Percentiles rank a stretch among this genome's conserved stretches.
These are phyloP conservation scores for Phialophora macrospora DNA, from an alignment of 2,329 filamentous ascomycete genomes.

Conservation along the genomic window DNA sequence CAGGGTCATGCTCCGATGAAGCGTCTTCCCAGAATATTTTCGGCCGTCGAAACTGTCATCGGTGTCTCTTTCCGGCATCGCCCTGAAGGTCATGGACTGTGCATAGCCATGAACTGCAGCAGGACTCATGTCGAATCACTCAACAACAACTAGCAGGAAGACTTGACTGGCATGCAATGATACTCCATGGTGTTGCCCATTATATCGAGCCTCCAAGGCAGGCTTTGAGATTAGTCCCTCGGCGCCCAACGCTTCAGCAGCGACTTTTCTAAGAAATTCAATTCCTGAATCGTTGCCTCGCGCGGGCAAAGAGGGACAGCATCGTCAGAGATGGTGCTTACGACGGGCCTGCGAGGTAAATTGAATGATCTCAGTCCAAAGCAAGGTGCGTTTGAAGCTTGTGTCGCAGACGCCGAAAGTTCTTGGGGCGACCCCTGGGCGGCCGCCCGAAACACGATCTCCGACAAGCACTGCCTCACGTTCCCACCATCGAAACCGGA, in stretches of 20 bases:
- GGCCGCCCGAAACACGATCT: constrained; percentile 29
- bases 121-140: not conserved
- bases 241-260: not conserved
- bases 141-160: not conserved
- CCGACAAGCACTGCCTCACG: constrained; percentile 31
- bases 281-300: not conserved
- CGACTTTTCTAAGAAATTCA: not conserved
- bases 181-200: not conserved
- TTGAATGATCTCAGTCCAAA: constrained; percentile 11
- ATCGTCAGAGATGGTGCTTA: not conserved
- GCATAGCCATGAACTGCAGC: not conserved
- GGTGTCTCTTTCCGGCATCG: constrained; percentile 8
- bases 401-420: constrained; percentile 20
- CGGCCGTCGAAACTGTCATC: constrained; percentile 2
- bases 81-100: not conserved
- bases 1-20: constrained; percentile 13
- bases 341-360: not conserved
- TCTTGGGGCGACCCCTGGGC: constrained; percentile 19
- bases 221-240: not conserved
- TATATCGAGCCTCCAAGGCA: not conserved
- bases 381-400: constrained; percentile 5
- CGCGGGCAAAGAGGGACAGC: not conserved
- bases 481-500: constrained; percentile 28
- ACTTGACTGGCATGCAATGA: not conserved
- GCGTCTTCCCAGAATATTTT: constrained; percentile 8